Percentiles rank a stretch among this genome's conserved stretches.
phyloP scores from a whole-genome alignment of 306 rosid genomes.

The Benincasa hispida region DNA sequence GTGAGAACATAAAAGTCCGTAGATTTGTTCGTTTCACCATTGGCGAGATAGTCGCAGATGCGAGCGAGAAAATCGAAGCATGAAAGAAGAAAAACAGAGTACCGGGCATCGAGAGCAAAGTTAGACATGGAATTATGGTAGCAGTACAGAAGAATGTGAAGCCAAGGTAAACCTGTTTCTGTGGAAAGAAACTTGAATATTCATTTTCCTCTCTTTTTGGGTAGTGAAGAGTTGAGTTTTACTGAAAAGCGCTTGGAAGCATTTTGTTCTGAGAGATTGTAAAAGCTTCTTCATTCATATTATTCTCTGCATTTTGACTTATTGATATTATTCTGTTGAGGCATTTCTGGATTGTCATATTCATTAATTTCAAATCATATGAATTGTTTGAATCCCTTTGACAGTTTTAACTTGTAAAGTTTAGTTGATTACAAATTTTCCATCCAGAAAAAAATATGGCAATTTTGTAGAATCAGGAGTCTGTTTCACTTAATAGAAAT shows the following conservation, averaged over 20 bases:
- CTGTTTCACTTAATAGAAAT: too few relatives aligned
- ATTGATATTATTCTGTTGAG: background rate
- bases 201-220: conserved; percentile 5
- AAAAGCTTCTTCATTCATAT: background rate
- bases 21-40: conserved; percentile 79
- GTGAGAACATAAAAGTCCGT: conserved; percentile 87
- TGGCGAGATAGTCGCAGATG: conserved; percentile 48
- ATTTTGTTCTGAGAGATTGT: conserved; percentile 3
- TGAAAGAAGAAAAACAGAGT: conserved; percentile 13
- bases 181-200: background rate
- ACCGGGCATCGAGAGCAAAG: background rate
- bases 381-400: background rate
- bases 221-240: background rate
- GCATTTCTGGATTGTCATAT: background rate
- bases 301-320: background rate
- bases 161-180: background rate
- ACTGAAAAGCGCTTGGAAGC: conserved; percentile 1
- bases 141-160: conserved; percentile 1
- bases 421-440: background rate
- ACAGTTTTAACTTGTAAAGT: background rate
- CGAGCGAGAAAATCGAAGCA: conserved; percentile 18
- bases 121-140: background rate
- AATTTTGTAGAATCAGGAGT: too few relatives aligned
- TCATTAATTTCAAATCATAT: background rate
- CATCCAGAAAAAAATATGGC: too few relatives aligned